Conservation (phyloP, 306 rosid species). For the Macrotyloma uniflorum region DNA sequence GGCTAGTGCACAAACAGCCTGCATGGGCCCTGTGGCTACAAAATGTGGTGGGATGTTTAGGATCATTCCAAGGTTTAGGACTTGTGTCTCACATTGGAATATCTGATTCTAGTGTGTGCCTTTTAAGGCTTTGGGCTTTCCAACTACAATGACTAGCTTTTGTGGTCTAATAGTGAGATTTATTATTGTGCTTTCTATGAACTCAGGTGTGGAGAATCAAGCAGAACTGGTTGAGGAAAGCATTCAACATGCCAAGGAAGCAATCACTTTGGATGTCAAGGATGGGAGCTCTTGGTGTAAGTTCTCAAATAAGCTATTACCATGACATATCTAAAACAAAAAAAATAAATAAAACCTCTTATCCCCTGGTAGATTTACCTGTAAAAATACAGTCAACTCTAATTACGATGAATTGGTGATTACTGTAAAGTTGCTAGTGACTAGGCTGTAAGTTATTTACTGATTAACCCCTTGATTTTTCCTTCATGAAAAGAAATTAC, state of each 20-base stretch:
- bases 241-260: slow-evolving; percentile 91
- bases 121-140: not conserved
- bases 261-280: slow-evolving; percentile 89
- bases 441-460: slow-evolving; percentile 8
- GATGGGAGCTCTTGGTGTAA: slow-evolving; percentile 98
- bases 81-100: not conserved
- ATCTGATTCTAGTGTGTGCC: not conserved
- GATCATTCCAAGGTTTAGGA: not conserved
- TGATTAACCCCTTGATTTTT: not conserved
- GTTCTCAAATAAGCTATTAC: slow-evolving; percentile 37
- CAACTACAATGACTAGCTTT: not conserved
- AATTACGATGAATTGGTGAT: slow-evolving; percentile 21
- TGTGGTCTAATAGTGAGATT: slow-evolving; percentile 6
- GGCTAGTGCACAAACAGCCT: not conserved
- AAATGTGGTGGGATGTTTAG: not conserved
- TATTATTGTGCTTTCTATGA: slow-evolving; percentile 19
- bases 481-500: not conserved
- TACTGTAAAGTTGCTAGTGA: not conserved
- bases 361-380: not conserved
- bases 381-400: not conserved
- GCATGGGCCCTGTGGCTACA: not conserved
- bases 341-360: not conserved
- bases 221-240: slow-evolving; percentile 92
- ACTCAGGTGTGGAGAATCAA: slow-evolving; percentile 78
- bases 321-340: not conserved